These are phyloP conservation scores for Suhomyces coccinellae DNA, from an alignment of 1,139 yeast genomes.

Conservation along the genomic window DNA sequence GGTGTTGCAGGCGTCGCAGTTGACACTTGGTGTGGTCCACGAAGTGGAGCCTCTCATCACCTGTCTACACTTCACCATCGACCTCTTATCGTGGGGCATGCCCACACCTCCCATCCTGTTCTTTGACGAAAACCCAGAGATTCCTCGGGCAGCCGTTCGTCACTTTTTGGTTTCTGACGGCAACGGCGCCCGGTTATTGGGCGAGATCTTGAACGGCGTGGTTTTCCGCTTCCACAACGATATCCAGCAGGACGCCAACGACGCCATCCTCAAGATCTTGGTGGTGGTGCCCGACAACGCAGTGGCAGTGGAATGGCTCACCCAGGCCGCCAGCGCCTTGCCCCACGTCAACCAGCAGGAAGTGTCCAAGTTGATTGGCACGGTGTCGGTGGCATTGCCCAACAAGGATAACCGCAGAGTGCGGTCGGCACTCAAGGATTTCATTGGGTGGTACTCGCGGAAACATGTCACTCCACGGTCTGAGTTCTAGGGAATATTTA, in stretches of 20 bases:
- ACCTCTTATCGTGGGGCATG: constrained; percentile 81
- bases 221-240: constrained; percentile 73
- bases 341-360: constrained; percentile 72
- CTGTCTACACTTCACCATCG: constrained; percentile 74
- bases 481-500: constrained; percentile 20
- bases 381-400: constrained; percentile 59
- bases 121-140: constrained; percentile 48
- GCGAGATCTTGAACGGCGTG: constrained; percentile 61
- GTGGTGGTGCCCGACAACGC: constrained; percentile 48
- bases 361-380: constrained; percentile 55
- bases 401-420: constrained; percentile 75
- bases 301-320: constrained; percentile 60
- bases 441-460: constrained; percentile 79
- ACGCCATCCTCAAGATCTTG: constrained; percentile 66
- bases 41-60: constrained; percentile 73
- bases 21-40: constrained; percentile 53
- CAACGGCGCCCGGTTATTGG: constrained; percentile 60
- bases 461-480: constrained; percentile 64
- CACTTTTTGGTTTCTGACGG: constrained; percentile 37
- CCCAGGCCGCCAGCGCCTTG: constrained; percentile 52
- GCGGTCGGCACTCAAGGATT: constrained; percentile 68
- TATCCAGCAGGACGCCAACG: constrained; percentile 72
- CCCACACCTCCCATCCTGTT: constrained; percentile 77
- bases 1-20: constrained; percentile 60
- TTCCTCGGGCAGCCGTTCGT: constrained; percentile 52